Base-by-base conservation (phyloP, 352 stramenopile genomes). In the Globisporangium uncinulatum region DNA sequence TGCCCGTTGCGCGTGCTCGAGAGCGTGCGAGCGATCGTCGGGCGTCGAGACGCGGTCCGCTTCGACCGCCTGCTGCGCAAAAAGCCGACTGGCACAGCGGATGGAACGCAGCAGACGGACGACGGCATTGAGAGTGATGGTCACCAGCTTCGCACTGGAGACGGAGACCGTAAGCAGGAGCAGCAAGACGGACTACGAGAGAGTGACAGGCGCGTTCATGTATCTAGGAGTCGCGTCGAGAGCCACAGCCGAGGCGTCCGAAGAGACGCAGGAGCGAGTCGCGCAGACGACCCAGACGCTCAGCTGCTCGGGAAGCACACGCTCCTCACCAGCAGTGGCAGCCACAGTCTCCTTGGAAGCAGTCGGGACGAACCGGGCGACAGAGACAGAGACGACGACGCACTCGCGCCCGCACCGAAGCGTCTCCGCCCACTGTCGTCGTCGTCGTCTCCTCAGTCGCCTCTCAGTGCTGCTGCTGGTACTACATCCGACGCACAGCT, bases 1-100 rank as follows among this genome's bases (percentile, higher is more conserved):
- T 92, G 79, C 46, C 81, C 83, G n/a, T 63, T 70, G 21, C 75
- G 78, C 47, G 67, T 92, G 11, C 66, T 92, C 15, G 76, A 83
- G 17, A 62, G 71, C 39, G 46, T 94, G n/a, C 79, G 74, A 52
- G 76, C 85, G 41, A 66, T 85, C 21, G 89, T 74, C 29, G 66
- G 64, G 15, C 70, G 63, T 0, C 75, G 79, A 42, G 76, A 87
- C 34, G 67, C 69, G 21, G 57, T 69, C 49, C 67, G 70, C 3
- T 70, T 68, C 34, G 72, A 76, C 39, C 67, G 67, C 37, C 70
- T 69, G 11, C 48, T 61, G 10, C 70, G 74, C 51, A 70, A 70
- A 51, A 79, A 74, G 34, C n/a, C 43, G 6, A 19, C 41, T 19
- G 41, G 3, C 41, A 3, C 32, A 37, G 7, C 41, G 41, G 15